Evolutionary conservation across 768 basidiomycete species (phyloP).

Genomic region (Porphyrellus cyaneotinctus): DNA sequence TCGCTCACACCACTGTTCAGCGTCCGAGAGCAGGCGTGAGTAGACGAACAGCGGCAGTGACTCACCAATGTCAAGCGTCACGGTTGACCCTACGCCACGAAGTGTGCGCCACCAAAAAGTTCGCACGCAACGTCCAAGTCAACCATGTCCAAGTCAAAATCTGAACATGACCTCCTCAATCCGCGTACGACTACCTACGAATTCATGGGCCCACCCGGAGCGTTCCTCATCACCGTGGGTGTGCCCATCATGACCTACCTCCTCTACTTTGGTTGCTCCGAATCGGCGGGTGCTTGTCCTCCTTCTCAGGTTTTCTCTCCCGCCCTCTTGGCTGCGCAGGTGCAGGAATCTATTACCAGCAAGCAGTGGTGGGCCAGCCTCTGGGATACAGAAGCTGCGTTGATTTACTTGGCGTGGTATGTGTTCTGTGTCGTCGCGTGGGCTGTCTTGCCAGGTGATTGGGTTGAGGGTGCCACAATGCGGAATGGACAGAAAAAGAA

Average conservation of each 20-base stretch:
- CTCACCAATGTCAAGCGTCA: too few species aligned
- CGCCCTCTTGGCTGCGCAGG: slow-evolving; percentile 29
- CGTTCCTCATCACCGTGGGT: slow-evolving; percentile 61
- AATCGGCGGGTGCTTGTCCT: slow-evolving; percentile 64
- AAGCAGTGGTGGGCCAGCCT: slow-evolving; percentile 65
- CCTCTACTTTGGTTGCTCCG: slow-evolving; percentile 76
- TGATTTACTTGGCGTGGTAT: slow-evolving; percentile 88
- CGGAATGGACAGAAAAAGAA: slow-evolving; percentile 71
- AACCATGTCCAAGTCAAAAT: slow-evolving; percentile 22
- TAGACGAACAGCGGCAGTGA: too few species aligned
- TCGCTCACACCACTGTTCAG: too few species aligned
- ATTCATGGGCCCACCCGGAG: slow-evolving; percentile 79
- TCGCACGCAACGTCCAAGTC: too few species aligned
- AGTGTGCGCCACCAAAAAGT: too few species aligned
- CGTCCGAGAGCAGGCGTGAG: too few species aligned
- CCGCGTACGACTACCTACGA: slow-evolving; percentile 73
- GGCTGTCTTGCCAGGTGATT: slow-evolving; percentile 72
- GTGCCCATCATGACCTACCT: slow-evolving; percentile 71
- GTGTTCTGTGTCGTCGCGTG: slow-evolving; percentile 80
- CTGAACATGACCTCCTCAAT: slow-evolving; percentile 45
- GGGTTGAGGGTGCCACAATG: slow-evolving; percentile 63
- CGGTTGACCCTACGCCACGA: too few species aligned
- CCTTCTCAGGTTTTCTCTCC: slow-evolving; percentile 43
- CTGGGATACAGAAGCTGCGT: slow-evolving; percentile 77
- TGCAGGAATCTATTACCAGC: slow-evolving; percentile 46